phyloP scores from a whole-genome alignment of 257 asterid species.

The Plantago ovata region DNA sequence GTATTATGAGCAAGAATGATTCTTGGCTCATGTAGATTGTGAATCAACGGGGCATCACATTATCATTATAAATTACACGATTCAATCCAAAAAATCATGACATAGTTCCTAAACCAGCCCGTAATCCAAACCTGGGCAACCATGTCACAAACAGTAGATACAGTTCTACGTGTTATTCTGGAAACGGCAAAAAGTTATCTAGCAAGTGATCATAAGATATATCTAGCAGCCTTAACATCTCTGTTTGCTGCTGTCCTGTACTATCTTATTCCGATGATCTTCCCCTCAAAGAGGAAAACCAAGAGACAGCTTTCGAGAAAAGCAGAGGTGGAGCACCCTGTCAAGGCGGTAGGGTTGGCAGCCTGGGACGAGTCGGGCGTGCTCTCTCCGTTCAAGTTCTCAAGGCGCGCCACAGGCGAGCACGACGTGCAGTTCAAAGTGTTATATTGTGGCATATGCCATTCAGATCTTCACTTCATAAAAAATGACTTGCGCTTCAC shows the following conservation, averaged over 20 bases:
- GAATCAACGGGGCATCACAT: background rate
- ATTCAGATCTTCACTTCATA: conserved; percentile 32
- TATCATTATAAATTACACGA: background rate
- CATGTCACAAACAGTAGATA: background rate
- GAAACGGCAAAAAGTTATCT: too few relatives aligned
- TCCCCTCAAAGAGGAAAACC: background rate
- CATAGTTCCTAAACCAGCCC: background rate
- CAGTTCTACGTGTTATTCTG: too few relatives aligned
- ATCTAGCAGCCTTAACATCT: background rate
- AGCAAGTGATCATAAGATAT: background rate
- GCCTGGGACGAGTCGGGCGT: conserved; percentile 20
- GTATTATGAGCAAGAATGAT: background rate
- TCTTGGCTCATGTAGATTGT: background rate
- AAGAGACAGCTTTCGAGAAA: background rate
- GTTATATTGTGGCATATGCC: conserved; percentile 43
- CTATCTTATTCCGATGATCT: background rate
- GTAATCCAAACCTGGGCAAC: background rate
- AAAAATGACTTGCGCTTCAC: conserved; percentile 31
- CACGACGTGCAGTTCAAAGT: conserved; percentile 22
- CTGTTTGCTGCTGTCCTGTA: background rate
- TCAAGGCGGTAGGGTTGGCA: conserved; percentile 22
- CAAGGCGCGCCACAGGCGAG: conserved; percentile 14
- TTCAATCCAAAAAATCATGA: background rate
- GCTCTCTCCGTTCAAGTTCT: conserved; percentile 21
- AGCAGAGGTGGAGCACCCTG: conserved; percentile 1